Evolutionary conservation across 495 filamentous ascomycete genomes (phyloP), one percentile per base, ranked within the genome.

Genomic region (Podospora bellae-mahoneyi): DNA sequence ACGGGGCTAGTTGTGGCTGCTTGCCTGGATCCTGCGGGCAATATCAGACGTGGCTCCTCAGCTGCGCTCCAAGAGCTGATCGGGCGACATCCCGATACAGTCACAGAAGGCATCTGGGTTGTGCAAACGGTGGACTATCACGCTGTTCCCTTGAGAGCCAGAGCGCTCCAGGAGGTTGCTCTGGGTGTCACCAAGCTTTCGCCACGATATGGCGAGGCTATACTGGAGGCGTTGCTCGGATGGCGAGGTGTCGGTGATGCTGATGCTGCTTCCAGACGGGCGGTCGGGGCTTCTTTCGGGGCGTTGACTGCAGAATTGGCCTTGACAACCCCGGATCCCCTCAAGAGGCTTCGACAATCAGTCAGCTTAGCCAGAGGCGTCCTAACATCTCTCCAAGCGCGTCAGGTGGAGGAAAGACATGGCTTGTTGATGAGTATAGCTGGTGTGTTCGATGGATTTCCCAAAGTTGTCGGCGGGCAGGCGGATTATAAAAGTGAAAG

Each of bases 21-120:
- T 5, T 95, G 90, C 70, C 82, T 97, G 15, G 95, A 99, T 76
- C 89, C 94, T 1, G 86, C 91, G 20, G 94, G 96, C 9, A 99
- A 98, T 67, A 96, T 98, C 69, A 85, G 95, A 54, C 86, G 95
- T 62, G 96, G 93, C 2, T 89, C 93, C 26, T 97, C 94, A 20
- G 95, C 95, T 60, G 95, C 95, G 18, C 78, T 99, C 48, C 95
- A 99, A 74, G 95, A 99, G 76, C 82, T 98, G 19, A 90, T 97
- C 65, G 95, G 95, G 5, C 87, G 95, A 16, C 94, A 99, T 77
- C 93, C 95, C 4, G 88, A 96, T 67, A 92, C 84, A 0, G 87
- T 98, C 44, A 79, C 83, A 6, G 82, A 92, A 69, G 96, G 95
- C 0, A 97, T 99, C 66, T 76, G 84, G 26, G 80, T 97, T 0